Conservation (phyloP, 2,329 filamentous ascomycete species). For the Fusarium sarcochroum region DNA sequence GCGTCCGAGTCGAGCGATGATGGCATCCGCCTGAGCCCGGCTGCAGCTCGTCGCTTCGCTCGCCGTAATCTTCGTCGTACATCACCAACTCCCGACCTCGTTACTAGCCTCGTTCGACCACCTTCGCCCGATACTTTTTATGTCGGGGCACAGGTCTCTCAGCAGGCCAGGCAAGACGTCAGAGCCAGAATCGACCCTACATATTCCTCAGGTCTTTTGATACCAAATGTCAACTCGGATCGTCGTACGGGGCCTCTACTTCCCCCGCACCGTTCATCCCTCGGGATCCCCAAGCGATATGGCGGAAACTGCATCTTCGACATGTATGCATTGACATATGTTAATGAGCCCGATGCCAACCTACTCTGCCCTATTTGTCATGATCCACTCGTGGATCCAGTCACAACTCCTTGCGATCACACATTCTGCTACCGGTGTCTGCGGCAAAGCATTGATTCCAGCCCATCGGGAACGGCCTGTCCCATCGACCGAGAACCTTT, state of each 20-base stretch:
- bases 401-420: slow-evolving; percentile 74
- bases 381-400: slow-evolving; percentile 70
- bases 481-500: slow-evolving; percentile 70
- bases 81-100: slow-evolving; percentile 57
- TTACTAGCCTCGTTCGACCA: slow-evolving; percentile 57
- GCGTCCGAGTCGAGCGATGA: slow-evolving; percentile 57
- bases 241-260: slow-evolving; percentile 54
- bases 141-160: slow-evolving; percentile 47
- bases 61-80: slow-evolving; percentile 54
- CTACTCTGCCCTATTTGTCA: slow-evolving; percentile 71
- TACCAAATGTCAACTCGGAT: slow-evolving; percentile 45
- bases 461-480: slow-evolving; percentile 61
- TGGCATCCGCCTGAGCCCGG: slow-evolving; percentile 53
- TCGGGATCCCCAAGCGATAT: slow-evolving; percentile 57
- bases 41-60: slow-evolving; percentile 55
- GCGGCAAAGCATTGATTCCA: slow-evolving; percentile 57
- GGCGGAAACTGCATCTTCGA: slow-evolving; percentile 59
- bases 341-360: slow-evolving; percentile 61
- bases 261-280: slow-evolving; percentile 56
- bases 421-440: slow-evolving; percentile 75
- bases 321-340: slow-evolving; percentile 62
- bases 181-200: slow-evolving; percentile 29
- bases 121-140: slow-evolving; percentile 56
- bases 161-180: slow-evolving; percentile 40
- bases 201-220: slow-evolving; percentile 32